Percentiles rank a stretch among this genome's conserved stretches.
Conservation (phyloP, 192 early-diverging fungal genomes). For the Coemansia sp. region DNA sequence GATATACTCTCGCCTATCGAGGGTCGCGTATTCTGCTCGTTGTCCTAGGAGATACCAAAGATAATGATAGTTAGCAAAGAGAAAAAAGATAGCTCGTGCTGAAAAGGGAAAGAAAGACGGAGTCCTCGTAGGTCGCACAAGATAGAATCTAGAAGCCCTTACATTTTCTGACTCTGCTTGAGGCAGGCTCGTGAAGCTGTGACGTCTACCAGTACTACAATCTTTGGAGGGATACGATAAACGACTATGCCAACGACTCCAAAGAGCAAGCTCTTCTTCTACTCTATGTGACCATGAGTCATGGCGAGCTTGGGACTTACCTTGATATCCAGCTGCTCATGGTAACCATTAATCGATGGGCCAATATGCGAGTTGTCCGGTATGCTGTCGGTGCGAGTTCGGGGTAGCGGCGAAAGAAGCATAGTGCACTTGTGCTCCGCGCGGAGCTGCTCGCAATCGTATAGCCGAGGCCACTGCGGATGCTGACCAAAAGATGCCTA, state of each 20-base stretch:
- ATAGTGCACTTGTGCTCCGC: not conserved
- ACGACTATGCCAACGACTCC: not conserved
- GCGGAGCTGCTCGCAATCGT: not conserved
- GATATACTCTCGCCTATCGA: not conserved
- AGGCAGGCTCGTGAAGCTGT: slow-evolving; percentile 15
- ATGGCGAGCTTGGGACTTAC: slow-evolving; percentile 3
- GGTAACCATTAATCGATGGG: not conserved
- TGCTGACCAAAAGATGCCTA: not conserved
- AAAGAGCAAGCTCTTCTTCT: not conserved
- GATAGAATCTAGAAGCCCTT: slow-evolving; percentile 5
- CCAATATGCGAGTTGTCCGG: not conserved
- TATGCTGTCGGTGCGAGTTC: not conserved
- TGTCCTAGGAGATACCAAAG: not conserved
- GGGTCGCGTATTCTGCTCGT: not conserved
- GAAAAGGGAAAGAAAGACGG: not conserved
- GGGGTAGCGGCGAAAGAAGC: not conserved
- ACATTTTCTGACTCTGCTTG: slow-evolving; percentile 28
- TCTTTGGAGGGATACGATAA: not conserved
- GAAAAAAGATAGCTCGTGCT: not conserved
- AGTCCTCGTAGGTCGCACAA: not conserved
- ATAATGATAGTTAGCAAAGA: not conserved
- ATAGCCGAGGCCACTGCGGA: not conserved
- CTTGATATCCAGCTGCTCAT: slow-evolving; percentile 25
- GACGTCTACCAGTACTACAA: slow-evolving; percentile 2
- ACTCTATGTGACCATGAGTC: not conserved